These are phyloP conservation scores for cucumber (Cucumis sativus) DNA, from an alignment of 306 rosid genomes.

Conservation along the genomic window DNA sequence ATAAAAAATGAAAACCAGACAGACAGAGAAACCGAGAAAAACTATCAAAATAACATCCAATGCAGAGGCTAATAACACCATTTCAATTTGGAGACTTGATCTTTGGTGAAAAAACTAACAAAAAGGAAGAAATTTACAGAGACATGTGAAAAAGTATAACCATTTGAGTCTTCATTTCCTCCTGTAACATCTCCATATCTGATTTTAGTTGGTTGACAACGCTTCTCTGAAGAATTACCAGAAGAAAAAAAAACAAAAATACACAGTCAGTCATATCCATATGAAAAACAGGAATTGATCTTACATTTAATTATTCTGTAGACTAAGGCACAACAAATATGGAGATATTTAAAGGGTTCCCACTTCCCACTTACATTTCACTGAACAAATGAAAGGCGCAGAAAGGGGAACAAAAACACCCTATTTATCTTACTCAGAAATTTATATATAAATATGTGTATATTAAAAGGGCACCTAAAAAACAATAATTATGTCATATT, in stretches of 20 bases:
- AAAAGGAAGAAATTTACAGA: background rate
- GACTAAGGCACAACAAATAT: background rate
- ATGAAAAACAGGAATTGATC: background rate
- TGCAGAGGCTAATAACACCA: background rate
- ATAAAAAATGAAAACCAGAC: background rate
- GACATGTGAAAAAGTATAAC: slow-evolving; percentile 31
- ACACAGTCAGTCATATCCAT: background rate
- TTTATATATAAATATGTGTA: no score
- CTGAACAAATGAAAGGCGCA: background rate
- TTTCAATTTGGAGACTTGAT: background rate
- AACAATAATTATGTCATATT: background rate
- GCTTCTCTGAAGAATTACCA: slow-evolving; percentile 44
- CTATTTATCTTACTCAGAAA: background rate
- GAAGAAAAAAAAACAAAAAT: slow-evolving; percentile 9
- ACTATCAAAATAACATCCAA: background rate
- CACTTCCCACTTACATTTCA: background rate
- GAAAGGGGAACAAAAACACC: background rate
- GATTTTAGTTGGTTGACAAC: slow-evolving; percentile 70
- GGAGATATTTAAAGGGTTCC: background rate
- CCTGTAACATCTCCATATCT: slow-evolving; percentile 67
- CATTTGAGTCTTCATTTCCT: slow-evolving; percentile 64
- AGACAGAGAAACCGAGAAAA: background rate
- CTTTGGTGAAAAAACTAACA: slow-evolving; percentile 1
- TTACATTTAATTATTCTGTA: background rate
- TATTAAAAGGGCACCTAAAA: background rate